These are phyloP conservation scores for Vaccinium vitisidaea DNA, from an alignment of 148 eudicot genomes.

Conservation along the genomic window DNA sequence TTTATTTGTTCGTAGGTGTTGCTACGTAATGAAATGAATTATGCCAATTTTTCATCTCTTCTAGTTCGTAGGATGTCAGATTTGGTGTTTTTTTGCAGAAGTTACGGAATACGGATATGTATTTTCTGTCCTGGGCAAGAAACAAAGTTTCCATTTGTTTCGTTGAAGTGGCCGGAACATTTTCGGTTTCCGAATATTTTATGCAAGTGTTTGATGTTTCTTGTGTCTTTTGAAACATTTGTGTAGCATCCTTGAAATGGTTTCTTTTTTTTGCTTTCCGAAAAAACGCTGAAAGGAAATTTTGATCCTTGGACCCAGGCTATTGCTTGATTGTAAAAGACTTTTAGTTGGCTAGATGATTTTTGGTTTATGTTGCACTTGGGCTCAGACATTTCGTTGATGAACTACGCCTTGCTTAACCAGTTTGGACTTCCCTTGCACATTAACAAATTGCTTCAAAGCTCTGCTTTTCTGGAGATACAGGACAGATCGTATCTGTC, in stretches of 20 bases:
- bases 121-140: neutral
- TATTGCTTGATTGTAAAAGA: neutral
- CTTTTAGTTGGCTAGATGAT: neutral
- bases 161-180: neutral
- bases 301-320: neutral
- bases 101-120: neutral
- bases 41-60: neutral
- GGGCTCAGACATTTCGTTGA: neutral
- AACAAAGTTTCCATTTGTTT: neutral
- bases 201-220: neutral
- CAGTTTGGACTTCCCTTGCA: neutral
- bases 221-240: neutral
- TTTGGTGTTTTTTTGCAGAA: neutral
- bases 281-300: neutral
- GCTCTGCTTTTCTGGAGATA: slow-evolving; percentile 18
- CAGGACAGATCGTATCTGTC: slow-evolving; percentile 22
- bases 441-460: neutral
- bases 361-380: neutral
- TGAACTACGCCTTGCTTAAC: neutral
- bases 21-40: neutral
- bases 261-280: neutral
- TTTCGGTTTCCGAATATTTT: neutral
- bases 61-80: neutral
- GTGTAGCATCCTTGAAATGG: neutral
- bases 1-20: neutral